Percentiles rank a stretch among this genome's conserved stretches.
Conservation (phyloP, 2,329 filamentous ascomycete species). For the Xylaria sp. region DNA sequence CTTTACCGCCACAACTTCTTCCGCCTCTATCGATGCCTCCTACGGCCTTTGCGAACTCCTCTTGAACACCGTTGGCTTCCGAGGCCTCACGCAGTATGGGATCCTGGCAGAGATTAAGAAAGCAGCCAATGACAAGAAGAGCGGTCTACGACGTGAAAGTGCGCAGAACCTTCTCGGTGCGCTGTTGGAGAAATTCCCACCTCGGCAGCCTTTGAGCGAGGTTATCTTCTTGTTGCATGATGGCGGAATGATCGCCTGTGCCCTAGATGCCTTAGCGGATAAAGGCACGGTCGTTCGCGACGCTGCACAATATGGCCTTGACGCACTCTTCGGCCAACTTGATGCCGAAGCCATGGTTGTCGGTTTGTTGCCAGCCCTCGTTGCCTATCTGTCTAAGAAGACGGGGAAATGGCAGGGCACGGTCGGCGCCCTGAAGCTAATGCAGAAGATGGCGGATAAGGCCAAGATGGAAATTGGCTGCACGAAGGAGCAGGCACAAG, state of each 20-base stretch:
- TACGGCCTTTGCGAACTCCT: slow-evolving; percentile 65
- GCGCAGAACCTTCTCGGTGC: slow-evolving; percentile 95
- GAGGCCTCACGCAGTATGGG: slow-evolving; percentile 56
- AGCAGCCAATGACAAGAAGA: slow-evolving; percentile 93
- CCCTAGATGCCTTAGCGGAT: slow-evolving; percentile 84
- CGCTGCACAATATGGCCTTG: slow-evolving; percentile 90
- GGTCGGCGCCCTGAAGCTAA: slow-evolving; percentile 79
- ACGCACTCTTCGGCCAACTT: slow-evolving; percentile 80
- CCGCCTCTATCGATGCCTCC: slow-evolving; percentile 66
- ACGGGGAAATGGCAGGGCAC: slow-evolving; percentile 98
- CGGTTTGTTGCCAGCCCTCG: slow-evolving; percentile 77
- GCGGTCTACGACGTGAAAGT: slow-evolving; percentile 79
- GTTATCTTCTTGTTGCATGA: slow-evolving; percentile 82
- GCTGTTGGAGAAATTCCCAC: slow-evolving; percentile 86
- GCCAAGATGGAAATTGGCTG: slow-evolving; percentile 79
- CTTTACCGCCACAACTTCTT: slow-evolving; percentile 70
- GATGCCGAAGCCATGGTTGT: slow-evolving; percentile 80
- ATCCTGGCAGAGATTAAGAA: slow-evolving; percentile 63
- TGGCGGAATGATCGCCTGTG: slow-evolving; percentile 69
- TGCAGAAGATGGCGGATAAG: slow-evolving; percentile 95
- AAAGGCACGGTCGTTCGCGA: slow-evolving; percentile 89
- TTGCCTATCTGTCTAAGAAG: slow-evolving; percentile 75
- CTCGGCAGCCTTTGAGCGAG: slow-evolving; percentile 76
- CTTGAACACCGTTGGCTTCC: slow-evolving; percentile 56
- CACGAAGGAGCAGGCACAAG: slow-evolving; percentile 79